Conservation (phyloP, 1,284 basidiomycete species). For the Mycena sp. region DNA sequence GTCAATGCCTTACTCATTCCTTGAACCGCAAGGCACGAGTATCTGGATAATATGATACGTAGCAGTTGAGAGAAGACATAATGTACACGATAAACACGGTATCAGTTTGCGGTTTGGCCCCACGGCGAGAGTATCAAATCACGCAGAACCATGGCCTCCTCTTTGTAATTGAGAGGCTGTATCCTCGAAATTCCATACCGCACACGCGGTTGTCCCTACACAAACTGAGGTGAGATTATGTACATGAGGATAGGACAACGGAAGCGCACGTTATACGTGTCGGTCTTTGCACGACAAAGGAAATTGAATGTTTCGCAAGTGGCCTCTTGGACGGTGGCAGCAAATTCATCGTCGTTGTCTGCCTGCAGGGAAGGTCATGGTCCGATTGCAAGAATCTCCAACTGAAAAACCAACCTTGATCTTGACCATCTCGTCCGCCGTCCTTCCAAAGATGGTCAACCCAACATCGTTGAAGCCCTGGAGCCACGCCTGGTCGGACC, state of each 20-base stretch:
- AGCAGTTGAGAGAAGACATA: too few species aligned
- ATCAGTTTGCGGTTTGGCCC: conserved; percentile 27
- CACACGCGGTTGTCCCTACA: conserved; percentile 79
- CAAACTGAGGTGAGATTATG: conserved; percentile 9
- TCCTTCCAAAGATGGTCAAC: conserved; percentile 77
- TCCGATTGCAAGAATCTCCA: background rate
- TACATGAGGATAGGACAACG: background rate
- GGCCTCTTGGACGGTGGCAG: conserved; percentile 70
- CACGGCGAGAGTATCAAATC: conserved; percentile 52
- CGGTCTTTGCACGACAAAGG: conserved; percentile 88
- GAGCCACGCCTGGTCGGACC: conserved; percentile 91
- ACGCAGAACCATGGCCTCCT: conserved; percentile 71
- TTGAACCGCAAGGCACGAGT: too few species aligned
- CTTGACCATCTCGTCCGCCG: conserved; percentile 83
- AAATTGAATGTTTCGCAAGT: conserved; percentile 84
- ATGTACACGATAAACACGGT: background rate
- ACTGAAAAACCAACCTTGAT: conserved; percentile 64
- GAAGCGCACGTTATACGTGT: conserved; percentile 83
- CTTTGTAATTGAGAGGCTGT: conserved; percentile 72
- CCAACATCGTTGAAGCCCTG: conserved; percentile 97
- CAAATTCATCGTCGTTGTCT: conserved; percentile 71
- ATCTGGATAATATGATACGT: too few species aligned
- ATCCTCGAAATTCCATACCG: conserved; percentile 85
- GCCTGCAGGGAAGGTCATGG: conserved; percentile 53
- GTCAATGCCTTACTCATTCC: too few species aligned